These are phyloP conservation scores for Stephania japonica DNA, from an alignment of 164 flowering plant genomes.

Conservation along the genomic window DNA sequence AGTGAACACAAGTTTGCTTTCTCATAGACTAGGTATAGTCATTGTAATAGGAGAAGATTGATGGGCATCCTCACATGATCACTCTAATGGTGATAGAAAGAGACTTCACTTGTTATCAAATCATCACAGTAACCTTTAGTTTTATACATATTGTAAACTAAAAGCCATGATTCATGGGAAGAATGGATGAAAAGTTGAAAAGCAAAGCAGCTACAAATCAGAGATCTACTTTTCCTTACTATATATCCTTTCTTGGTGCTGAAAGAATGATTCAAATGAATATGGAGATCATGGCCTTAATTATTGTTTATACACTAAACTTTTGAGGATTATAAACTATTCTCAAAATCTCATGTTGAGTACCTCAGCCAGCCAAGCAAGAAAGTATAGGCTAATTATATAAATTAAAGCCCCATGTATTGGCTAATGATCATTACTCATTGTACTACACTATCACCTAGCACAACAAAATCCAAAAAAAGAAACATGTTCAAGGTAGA, in stretches of 20 bases:
- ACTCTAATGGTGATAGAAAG: slow-evolving; percentile 8
- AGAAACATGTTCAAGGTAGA: slow-evolving; percentile 13
- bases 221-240: slow-evolving; percentile 10
- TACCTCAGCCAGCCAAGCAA: not conserved
- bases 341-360: not conserved
- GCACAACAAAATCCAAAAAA: slow-evolving; percentile 20
- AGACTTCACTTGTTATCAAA: slow-evolving; percentile 14
- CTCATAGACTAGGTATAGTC: not conserved
- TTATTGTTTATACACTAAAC: too few relatives aligned
- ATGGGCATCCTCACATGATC: slow-evolving; percentile 13
- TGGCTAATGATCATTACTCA: slow-evolving; percentile 8
- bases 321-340: too few relatives aligned
- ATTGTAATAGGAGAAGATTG: slow-evolving; percentile 3
- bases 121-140: slow-evolving; percentile 12
- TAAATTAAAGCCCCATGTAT: not conserved
- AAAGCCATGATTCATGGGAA: slow-evolving; percentile 28
- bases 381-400: not conserved
- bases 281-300: not conserved
- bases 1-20: not conserved
- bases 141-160: slow-evolving; percentile 17
- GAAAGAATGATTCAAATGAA: slow-evolving; percentile 18
- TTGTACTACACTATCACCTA: slow-evolving; percentile 6
- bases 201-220: slow-evolving; percentile 9
- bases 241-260: slow-evolving; percentile 2
- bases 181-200: slow-evolving; percentile 19